Conservation (phyloP, 2,329 filamentous ascomycete genomes). For the Daldinia sp. region DNA sequence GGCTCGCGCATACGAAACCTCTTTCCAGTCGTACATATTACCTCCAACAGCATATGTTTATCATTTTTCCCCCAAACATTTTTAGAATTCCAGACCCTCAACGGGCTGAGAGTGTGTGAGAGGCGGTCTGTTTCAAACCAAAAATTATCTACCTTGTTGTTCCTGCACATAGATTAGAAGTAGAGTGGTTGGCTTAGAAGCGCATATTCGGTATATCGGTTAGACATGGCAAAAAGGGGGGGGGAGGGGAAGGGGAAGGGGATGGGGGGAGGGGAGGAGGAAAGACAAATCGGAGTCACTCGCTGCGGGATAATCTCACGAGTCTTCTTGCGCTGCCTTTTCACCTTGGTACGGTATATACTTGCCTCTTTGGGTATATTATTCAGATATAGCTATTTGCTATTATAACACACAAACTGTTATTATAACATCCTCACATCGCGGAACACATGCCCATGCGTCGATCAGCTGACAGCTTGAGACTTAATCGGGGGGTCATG, state of each 20-base stretch:
- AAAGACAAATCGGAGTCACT: slow-evolving; percentile 30
- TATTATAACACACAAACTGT: slow-evolving; percentile 23
- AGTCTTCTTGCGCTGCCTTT: slow-evolving; percentile 17
- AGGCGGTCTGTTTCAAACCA: slow-evolving; percentile 36
- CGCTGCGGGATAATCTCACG: slow-evolving; percentile 35
- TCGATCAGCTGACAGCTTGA: slow-evolving; percentile 34
- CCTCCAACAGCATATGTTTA: slow-evolving; percentile 27
- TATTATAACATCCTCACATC: slow-evolving; percentile 8
- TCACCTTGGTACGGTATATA: slow-evolving; percentile 33
- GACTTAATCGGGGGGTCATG: slow-evolving; percentile 22
- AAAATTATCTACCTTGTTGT: slow-evolving; percentile 26
- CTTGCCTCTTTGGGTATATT: slow-evolving; percentile 38
- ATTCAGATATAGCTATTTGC: slow-evolving; percentile 17
- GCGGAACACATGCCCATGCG: slow-evolving; percentile 26
- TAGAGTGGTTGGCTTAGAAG: slow-evolving; percentile 22
- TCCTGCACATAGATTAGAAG: slow-evolving; percentile 42
- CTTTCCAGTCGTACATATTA: slow-evolving; percentile 33
- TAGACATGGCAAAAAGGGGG: slow-evolving; percentile 30
- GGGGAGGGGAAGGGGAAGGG: background rate
- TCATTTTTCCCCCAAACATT: slow-evolving; percentile 8
- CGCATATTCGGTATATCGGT: slow-evolving; percentile 30
- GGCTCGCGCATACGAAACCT: slow-evolving; percentile 21
- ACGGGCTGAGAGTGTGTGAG: slow-evolving; percentile 33
- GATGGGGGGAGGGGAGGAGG: background rate
- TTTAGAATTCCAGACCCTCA: slow-evolving; percentile 40